Percentiles rank a stretch among this genome's conserved stretches.
Evolutionary conservation across 1,139 yeast genomes (phyloP).

Genomic region (Lizanozyma gosingica): DNA sequence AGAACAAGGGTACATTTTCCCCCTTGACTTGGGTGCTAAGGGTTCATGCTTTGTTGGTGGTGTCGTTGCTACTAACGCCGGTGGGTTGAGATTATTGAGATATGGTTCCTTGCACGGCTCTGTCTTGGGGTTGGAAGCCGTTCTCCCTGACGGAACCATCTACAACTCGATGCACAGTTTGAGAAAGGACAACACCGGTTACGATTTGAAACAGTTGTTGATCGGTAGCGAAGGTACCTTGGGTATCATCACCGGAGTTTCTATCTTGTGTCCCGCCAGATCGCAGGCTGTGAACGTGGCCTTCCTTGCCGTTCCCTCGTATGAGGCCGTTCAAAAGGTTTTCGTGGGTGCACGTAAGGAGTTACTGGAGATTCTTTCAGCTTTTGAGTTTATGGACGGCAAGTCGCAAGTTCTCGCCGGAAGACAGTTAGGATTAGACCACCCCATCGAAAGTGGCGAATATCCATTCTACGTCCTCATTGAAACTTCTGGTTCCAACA

Average conservation of each 20-base stretch:
- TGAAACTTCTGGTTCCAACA: slow-evolving; percentile 90
- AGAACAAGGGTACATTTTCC: slow-evolving; percentile 83
- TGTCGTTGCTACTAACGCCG: slow-evolving; percentile 92
- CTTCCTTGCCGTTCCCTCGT: slow-evolving; percentile 72
- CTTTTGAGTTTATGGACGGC: slow-evolving; percentile 91
- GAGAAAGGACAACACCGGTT: slow-evolving; percentile 91
- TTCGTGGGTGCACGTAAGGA: slow-evolving; percentile 74
- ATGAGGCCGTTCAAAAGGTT: slow-evolving; percentile 74
- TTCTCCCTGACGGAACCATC: slow-evolving; percentile 80
- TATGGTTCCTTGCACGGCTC: slow-evolving; percentile 93
- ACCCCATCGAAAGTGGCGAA: slow-evolving; percentile 68
- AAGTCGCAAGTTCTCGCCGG: slow-evolving; percentile 62
- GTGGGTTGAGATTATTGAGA: slow-evolving; percentile 80
- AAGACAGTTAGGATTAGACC: slow-evolving; percentile 43
- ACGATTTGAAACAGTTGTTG: slow-evolving; percentile 82
- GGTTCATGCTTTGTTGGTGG: slow-evolving; percentile 98
- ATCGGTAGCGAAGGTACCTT: slow-evolving; percentile 92
- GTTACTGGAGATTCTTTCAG: slow-evolving; percentile 78
- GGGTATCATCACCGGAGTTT: slow-evolving; percentile 85
- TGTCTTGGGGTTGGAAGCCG: slow-evolving; percentile 87
- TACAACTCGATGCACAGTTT: slow-evolving; percentile 73
- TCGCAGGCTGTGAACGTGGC: slow-evolving; percentile 86
- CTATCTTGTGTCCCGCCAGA: slow-evolving; percentile 86
- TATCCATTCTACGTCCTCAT: slow-evolving; percentile 86
- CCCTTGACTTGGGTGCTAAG: slow-evolving; percentile 91